Evolutionary conservation across 1,284 basidiomycete genomes (phyloP), one percentile per base, ranked within the genome.

Genomic region (Schizophyllum amplum): DNA sequence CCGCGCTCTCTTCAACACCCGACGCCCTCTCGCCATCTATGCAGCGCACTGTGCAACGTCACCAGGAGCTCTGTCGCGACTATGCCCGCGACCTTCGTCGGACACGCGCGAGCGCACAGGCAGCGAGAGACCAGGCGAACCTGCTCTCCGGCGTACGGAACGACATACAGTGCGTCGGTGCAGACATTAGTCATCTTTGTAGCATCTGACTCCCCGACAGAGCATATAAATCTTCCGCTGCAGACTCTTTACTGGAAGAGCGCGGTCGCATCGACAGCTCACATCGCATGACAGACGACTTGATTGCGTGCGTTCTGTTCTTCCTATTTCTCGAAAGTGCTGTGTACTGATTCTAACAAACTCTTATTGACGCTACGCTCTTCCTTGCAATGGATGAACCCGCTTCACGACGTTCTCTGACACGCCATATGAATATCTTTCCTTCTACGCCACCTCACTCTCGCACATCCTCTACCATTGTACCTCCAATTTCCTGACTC

Each of bases 281-380:
- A 23, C 94, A 98, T 73, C 77, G 83, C 61, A 98, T 98, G 94
- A 90, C 94, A 27, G 96, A 99, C 68, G 90, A 92, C 51, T 83
- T 95, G 33, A 76, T 98, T 20, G 83, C 90, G 94, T 97, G 67
- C 61, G 86, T 70, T 23, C 24, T 51, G 15, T 42, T 42, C 33
- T 42, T 42, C 33, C n/a, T n/a, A n/a, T n/a, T n/a, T n/a, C n/a
- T n/a, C n/a, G n/a, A n/a, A n/a, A n/a, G n/a, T n/a, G n/a, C n/a
- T n/a, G n/a, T n/a, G n/a, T n/a, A n/a, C n/a, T n/a, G n/a, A n/a
- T n/a, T n/a, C n/a, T n/a, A n/a, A n/a, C n/a, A n/a, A n/a, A n/a
- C n/a, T n/a, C n/a, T n/a, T n/a, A n/a, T n/a, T n/a, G n/a, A n/a
- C n/a, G n/a, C n/a, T n/a, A n/a, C n/a, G n/a, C n/a, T n/a, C n/a